Conservation (phyloP, 306 rosid genomes). For the Inga laurina region DNA sequence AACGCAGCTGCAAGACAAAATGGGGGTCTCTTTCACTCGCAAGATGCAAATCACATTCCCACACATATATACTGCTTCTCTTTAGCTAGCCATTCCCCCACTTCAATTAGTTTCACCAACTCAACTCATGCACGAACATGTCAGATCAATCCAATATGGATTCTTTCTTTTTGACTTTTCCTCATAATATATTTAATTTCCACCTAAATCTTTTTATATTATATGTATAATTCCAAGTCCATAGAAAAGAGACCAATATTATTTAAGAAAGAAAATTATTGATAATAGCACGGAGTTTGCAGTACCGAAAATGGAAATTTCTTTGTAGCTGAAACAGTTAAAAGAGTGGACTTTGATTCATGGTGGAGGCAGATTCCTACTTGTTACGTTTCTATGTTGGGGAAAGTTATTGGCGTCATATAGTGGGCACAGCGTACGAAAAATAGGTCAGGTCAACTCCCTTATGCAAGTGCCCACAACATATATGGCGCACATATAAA, state of each 20-base stretch:
- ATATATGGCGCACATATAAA: conserved; percentile 20
- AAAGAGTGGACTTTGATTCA: conserved; percentile 36
- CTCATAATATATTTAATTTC: neutral
- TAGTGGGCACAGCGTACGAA: conserved; percentile 4
- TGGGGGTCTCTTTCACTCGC: conserved; percentile 16
- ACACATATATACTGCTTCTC: neutral
- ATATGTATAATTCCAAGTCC: too few species aligned
- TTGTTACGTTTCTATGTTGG: conserved; percentile 26
- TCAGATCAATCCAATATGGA: neutral
- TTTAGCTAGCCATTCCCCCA: neutral
- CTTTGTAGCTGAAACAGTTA: neutral
- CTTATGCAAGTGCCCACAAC: conserved; percentile 35
- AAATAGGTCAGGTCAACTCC: conserved; percentile 42
- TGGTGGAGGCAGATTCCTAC: conserved; percentile 32
- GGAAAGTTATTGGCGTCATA: conserved; percentile 16
- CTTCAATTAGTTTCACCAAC: neutral
- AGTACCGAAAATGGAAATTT: neutral
- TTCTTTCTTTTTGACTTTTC: conserved; percentile 2
- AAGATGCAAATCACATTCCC: conserved; percentile 8
- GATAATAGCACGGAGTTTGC: neutral
- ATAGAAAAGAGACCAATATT: too few species aligned
- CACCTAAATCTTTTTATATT: neutral
- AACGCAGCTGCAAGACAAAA: neutral
- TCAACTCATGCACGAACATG: conserved; percentile 23
- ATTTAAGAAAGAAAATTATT: too few species aligned